Evolutionary conservation across 495 filamentous ascomycete species (phyloP), one percentile per base, ranked within the genome.

Genomic region (Monascus purpureus): DNA sequence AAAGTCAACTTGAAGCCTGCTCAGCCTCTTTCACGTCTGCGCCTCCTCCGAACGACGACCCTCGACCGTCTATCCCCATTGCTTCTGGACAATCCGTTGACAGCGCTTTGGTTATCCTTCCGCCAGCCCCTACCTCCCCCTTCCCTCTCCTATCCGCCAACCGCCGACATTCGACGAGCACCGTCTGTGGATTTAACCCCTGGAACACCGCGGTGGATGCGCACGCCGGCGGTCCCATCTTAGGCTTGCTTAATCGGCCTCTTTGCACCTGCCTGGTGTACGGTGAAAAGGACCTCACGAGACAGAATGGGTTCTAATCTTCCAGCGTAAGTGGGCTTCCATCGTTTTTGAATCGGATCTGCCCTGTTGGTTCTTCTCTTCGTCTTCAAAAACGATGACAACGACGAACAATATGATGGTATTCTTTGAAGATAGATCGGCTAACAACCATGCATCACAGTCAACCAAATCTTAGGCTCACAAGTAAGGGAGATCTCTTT

Each of bases 391-490:
- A n/a, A n/a, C n/a, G n/a, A n/a, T n/a, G n/a, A n/a, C n/a, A n/a
- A n/a, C n/a, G n/a, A n/a, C n/a, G n/a, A n/a, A n/a, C n/a, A n/a
- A n/a, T n/a, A n/a, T n/a, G n/a, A n/a, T n/a, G n/a, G n/a, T n/a
- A n/a, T n/a, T n/a, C 31, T 13, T 14, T 14, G 27, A 29, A 14
- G 7, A 14, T 4, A 7, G 25, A 37, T 23, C 32, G 46, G 46
- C 58, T 65, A 47, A 69, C 39, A 19, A 15, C 16, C 6, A 26
- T 30, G 25, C 41, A 38, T 47, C 55, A 30, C 39, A 73, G 65
- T 41, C 57, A 65, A 52, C 61, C 66, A 56, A 76, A 77, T 52
- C 61, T 77, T 33, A 54, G 73, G 57, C 65, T 77, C 45, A 77
- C 72, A 53, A 75, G 73, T 77, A 67, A 56, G 65, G 53, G 36